Evolutionary conservation across 306 rosid genomes (phyloP), one percentile per base, ranked within the genome.

Genomic region (Cicer cuneatum): DNA sequence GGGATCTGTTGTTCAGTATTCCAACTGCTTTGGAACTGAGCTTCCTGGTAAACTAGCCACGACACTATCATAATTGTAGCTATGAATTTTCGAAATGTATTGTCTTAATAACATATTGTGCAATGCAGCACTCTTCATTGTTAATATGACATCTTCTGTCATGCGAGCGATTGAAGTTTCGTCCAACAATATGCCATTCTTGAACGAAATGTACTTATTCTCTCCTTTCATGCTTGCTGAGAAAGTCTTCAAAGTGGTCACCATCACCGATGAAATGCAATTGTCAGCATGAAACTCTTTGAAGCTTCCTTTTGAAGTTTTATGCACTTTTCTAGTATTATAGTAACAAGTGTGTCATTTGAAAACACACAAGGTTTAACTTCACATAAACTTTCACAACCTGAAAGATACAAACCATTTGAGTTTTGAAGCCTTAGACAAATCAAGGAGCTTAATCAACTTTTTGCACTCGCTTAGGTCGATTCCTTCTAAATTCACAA

Each of bases 1-100:
- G 10, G 72, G 18, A 16, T 66, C 0, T 7, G 48, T 12, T 18
- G 69, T 33, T 16, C 0, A 15, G 12, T 58, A 10, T 10, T 6
- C 8, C 13, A 73, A 66, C 29, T 62, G 12, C 62, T 1, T 0
- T 7, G 79, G 79, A 14, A 73, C 48, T 8, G 0, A n/a, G 24
- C 42, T 48, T 47, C 75, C 75, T 57, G 70, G 64, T 18, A 66
- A 66, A 73, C 79, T 66, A 47, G 48, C 71, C 21, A 6, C 13
- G 3, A 46, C 39, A 29, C 47, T 21, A 3, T 35, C 67, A 53
- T 75, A 75, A 33, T 53, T 75, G 24, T 53, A 52, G 21, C 63
- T 40, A 8, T 62, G n/a, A n/a, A 10, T 21, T 7, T 1, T 16
- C 1, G 1, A 0, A 8, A 18, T 7, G 1, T 2, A 2, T 24